phyloP scores from a whole-genome alignment of 2,329 filamentous ascomycete species.

The Aspergillus tamarii region DNA sequence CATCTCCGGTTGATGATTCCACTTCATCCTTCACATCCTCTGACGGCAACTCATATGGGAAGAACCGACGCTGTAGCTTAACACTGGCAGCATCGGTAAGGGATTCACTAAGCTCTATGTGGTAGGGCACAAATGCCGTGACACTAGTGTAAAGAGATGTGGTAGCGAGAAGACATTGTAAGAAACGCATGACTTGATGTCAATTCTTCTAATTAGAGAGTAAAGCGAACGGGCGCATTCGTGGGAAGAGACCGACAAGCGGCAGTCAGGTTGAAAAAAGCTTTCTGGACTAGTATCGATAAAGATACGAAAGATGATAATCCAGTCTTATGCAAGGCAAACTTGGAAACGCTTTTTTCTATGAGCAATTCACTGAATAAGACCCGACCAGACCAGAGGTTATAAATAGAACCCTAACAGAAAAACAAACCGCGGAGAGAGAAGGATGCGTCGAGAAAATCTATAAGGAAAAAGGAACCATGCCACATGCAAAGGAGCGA shows the following conservation, averaged over 20 bases:
- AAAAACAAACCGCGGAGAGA: not conserved
- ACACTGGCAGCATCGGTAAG: constrained; percentile 20
- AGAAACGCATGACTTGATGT: constrained; percentile 39
- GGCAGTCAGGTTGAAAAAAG: not conserved
- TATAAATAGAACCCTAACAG: constrained; percentile 3
- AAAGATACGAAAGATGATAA: not conserved
- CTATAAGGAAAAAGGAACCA: not conserved
- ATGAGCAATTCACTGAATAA: not conserved
- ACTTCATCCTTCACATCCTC: constrained; percentile 24
- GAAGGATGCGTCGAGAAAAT: not conserved
- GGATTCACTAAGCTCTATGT: constrained; percentile 26
- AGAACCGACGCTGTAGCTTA: constrained; percentile 35
- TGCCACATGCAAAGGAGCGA: not conserved
- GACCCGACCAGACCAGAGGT: not conserved
- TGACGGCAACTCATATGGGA: constrained; percentile 32
- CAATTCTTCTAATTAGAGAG: constrained; percentile 12
- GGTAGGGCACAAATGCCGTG: constrained; percentile 50
- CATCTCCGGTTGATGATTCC: constrained; percentile 17
- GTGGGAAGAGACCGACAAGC: not conserved
- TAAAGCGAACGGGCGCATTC: constrained; percentile 11
- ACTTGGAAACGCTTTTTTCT: not conserved
- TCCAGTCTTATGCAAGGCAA: not conserved
- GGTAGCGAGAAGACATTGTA: constrained; percentile 38
- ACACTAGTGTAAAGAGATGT: constrained; percentile 36
- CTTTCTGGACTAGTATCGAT: not conserved